Conservation (phyloP, 2,329 filamentous ascomycete genomes). For the Aureobasidium zeae region DNA sequence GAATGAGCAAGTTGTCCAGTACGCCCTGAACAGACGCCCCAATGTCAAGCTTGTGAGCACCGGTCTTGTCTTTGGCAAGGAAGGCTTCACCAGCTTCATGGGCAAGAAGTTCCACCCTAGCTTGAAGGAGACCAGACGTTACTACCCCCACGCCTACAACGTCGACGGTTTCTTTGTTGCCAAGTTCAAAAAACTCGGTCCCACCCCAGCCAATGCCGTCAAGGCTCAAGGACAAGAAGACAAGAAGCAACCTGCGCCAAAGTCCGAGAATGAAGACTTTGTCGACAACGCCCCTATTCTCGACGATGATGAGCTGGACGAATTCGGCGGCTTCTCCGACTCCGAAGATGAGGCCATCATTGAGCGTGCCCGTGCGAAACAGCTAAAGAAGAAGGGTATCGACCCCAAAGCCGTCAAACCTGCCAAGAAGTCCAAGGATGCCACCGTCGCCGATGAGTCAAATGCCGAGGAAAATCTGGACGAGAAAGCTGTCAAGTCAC, state of each 20-base stretch:
- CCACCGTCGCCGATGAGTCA: slow-evolving; percentile 1
- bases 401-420: slow-evolving; percentile 33
- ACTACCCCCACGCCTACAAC: slow-evolving; percentile 87
- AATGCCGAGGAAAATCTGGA: slow-evolving; percentile 17
- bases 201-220: slow-evolving; percentile 55
- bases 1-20: slow-evolving; percentile 88
- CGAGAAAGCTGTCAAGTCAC: slow-evolving; percentile 19
- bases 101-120: slow-evolving; percentile 84
- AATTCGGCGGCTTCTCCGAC: slow-evolving; percentile 43
- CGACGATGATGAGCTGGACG: slow-evolving; percentile 31
- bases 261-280: slow-evolving; percentile 29
- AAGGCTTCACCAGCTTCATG: slow-evolving; percentile 84
- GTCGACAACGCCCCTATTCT: slow-evolving; percentile 62
- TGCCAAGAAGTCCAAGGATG: slow-evolving; percentile 20
- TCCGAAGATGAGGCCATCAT: slow-evolving; percentile 43
- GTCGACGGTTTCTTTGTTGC: slow-evolving; percentile 98
- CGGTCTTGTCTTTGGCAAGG: slow-evolving; percentile 78
- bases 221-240: slow-evolving; percentile 30
- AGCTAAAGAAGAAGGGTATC: slow-evolving; percentile 38
- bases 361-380: slow-evolving; percentile 35
- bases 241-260: slow-evolving; percentile 24
- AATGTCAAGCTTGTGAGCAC: slow-evolving; percentile 93
- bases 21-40: slow-evolving; percentile 80
- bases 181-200: slow-evolving; percentile 88
- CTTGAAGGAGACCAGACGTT: slow-evolving; percentile 73